Base-by-base conservation (phyloP, 1,284 basidiomycete species). In the Apiotrichum gamsii region DNA sequence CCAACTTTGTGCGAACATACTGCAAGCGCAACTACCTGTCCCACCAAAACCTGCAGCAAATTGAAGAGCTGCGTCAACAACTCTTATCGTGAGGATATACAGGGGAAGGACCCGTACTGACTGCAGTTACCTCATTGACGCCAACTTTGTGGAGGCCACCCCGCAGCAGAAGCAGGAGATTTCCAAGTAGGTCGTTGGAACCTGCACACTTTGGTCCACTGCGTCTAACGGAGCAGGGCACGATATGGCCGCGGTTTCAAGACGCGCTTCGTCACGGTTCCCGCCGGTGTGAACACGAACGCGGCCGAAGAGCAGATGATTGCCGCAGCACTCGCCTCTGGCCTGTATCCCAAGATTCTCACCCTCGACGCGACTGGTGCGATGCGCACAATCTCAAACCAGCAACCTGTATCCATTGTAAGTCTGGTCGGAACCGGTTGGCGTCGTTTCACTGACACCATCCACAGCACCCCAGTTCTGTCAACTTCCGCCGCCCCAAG, bases 11-110 rank as follows among this genome's bases (percentile, higher is more conserved):
- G 28, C 76, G 81, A 39, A 82, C 83, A 42, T 94, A 91, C 65
- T 95, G 93, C 73, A 79, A 82, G 57, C 76, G 77, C 43, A 88
- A 87, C 69, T 95, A 83, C 65, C 76, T 97, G 30, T 94, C 90
- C 57, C 82, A 90, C 58, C 86, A 93, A 82, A 96, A 90, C 61
- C 73, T 99, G 47, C 83, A 90, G 69, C 90, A 96, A 69, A 95
- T 98, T 39, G 95, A 98, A 67, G 95, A 98, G 65, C 78, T 98
- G 24, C 83, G 94, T 6, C 90, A 95, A 63, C 94, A 97, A 69
- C 86, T 95, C 59, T 76, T 97, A 33, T 82, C 85, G 78, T 87
- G 58, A 56, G 74, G 61, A n/a, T n/a, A n/a, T n/a, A n/a, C n/a
- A n/a, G n/a, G n/a, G n/a, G n/a, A n/a, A n/a, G n/a, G n/a, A 31